Conservation (phyloP, 1,284 basidiomycete species). For the Amylostereum areolatum region DNA sequence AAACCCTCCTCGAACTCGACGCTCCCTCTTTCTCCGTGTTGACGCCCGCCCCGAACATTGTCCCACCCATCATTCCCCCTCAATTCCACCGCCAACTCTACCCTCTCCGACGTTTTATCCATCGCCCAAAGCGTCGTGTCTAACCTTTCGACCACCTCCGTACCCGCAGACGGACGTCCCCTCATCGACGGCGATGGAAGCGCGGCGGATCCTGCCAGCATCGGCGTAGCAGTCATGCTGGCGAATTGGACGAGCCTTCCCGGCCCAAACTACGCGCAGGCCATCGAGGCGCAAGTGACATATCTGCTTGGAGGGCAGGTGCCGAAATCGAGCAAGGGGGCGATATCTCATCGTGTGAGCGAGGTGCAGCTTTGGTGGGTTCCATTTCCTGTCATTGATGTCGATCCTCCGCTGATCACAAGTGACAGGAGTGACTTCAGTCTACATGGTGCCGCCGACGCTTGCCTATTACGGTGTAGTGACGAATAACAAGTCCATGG, state of each 20-base stretch:
- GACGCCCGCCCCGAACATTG: conserved; percentile 23
- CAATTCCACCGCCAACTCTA: conserved; percentile 27
- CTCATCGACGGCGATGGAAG: conserved; percentile 53
- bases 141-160: conserved; percentile 34
- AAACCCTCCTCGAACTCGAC: conserved; percentile 68
- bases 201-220: conserved; percentile 75
- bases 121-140: conserved; percentile 54
- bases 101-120: conserved; percentile 46
- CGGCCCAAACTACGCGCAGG: conserved; percentile 53
- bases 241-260: conserved; percentile 64
- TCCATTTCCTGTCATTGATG: not conserved
- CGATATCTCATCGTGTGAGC: conserved; percentile 70
- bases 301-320: conserved; percentile 57
- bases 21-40: conserved; percentile 62
- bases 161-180: conserved; percentile 39
- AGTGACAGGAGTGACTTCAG: conserved; percentile 60
- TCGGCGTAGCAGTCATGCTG: conserved; percentile 76
- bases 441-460: conserved; percentile 92
- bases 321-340: conserved; percentile 67
- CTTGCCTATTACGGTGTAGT: conserved; percentile 83
- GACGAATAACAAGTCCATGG: conserved; percentile 59
- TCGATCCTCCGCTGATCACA: not conserved
- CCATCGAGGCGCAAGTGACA: conserved; percentile 67
- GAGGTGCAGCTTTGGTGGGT: conserved; percentile 68
- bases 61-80: conserved; percentile 35